These are phyloP conservation scores for Mallotus repandus DNA, from an alignment of 441 rosid species.

Conservation along the genomic window DNA sequence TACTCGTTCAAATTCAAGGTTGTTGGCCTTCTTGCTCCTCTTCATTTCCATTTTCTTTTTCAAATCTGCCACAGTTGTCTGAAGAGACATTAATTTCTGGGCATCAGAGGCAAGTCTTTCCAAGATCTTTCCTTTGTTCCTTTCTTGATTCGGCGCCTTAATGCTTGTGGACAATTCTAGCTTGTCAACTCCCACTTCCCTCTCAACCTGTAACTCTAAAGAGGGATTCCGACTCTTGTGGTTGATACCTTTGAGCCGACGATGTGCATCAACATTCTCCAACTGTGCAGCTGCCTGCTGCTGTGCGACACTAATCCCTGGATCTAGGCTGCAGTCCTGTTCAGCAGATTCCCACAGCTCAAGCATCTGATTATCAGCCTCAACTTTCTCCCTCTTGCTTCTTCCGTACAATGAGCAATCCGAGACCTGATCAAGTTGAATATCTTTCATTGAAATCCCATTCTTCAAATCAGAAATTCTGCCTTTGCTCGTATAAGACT, in stretches of 20 bases:
- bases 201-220: conserved; percentile 42
- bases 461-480: conserved; percentile 37
- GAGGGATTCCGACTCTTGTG: conserved; percentile 41
- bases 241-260: conserved; percentile 28
- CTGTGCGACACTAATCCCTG: conserved; percentile 25
- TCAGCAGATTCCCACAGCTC: conserved; percentile 60
- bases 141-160: conserved; percentile 36
- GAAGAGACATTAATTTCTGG: conserved; percentile 58
- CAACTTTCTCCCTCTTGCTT: conserved; percentile 39
- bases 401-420: conserved; percentile 47
- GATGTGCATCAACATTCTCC: conserved; percentile 12
- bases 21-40: conserved; percentile 47
- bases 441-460: conserved; percentile 74
- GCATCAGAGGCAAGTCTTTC: conserved; percentile 74
- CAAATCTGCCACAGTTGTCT: conserved; percentile 52
- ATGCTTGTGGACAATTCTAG: conserved; percentile 52
- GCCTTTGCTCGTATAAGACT: conserved; percentile 37
- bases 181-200: conserved; percentile 55
- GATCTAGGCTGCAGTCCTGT: conserved; percentile 34
- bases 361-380: conserved; percentile 49
- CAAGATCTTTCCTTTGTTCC: conserved; percentile 48
- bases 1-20: conserved; percentile 52
- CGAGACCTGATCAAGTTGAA: conserved; percentile 83
- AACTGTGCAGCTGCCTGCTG: conserved; percentile 25
- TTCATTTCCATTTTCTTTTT: conserved; percentile 60